Evolutionary conservation across 257 asterid genomes (phyloP), one percentile per base, ranked within the genome.

Genomic region (Coffea canephora): DNA sequence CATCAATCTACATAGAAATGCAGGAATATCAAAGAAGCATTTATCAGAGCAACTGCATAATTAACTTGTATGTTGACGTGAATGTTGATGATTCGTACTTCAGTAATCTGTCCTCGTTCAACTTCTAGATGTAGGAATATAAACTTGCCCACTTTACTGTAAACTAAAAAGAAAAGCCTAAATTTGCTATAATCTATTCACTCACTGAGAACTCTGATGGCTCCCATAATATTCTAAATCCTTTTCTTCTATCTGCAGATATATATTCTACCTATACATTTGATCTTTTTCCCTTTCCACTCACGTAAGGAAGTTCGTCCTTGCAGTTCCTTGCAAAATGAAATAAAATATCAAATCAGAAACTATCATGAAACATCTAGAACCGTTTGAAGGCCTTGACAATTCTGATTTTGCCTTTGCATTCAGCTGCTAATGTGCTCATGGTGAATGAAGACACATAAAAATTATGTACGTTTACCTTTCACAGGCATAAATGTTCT

Each of bases 401-500:
- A 36, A 72, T 39, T 54, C 27, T 34, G 50, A 59, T 62, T 65
- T 49, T 49, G 39, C 34, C 59, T 39, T 9, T 25, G 61, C 61
- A 69, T 16, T 8, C 4, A 41, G 43, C 23, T 52, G 5, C 19
- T 78, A 41, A 25, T 78, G 71, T 57, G 19, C 71, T 55, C 45
- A 64, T 41, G 11, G 6, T 25, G 48, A 48, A 59, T 6, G 54
- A 34, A 5, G 67, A 31, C 15, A 6, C 62, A 23, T 25, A 36
- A 11, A 41, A 41, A 21, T 6, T 8, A 46, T 5, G 10, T 4
- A 21, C 36, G 16, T 46, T 34, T 70, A 27, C 11, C 71, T 49
- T n/a, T 15, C 62, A 39, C 89, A 96, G 98, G 99, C 25, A 87
- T 96, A 55, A 96, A 96, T 83, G 99, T 94, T 55, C 83, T 96